Percentiles rank a stretch among this genome's conserved stretches.
phyloP scores from a whole-genome alignment of 2,329 filamentous ascomycete species.

The Akanthomyces lecanii region DNA sequence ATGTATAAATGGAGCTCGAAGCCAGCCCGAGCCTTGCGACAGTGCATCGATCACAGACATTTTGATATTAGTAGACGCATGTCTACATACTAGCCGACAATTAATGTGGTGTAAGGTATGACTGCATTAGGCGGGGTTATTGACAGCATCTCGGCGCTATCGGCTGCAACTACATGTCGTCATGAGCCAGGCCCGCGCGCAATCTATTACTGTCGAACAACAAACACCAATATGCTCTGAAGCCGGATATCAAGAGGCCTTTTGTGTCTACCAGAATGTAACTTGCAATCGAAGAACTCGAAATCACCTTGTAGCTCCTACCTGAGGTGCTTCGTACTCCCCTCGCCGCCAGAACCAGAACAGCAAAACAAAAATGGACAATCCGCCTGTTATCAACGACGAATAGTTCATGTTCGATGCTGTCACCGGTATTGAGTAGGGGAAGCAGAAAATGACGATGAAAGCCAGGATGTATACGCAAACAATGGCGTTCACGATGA shows the following conservation, averaged over 20 bases:
- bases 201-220: not conserved
- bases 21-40: not conserved
- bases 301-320: not conserved
- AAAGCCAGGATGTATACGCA: slow-evolving; percentile 57
- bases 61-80: not conserved
- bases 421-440: slow-evolving; percentile 41
- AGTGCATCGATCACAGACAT: not conserved
- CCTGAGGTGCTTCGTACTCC: not conserved
- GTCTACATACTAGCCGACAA: not conserved
- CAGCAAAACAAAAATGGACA: slow-evolving; percentile 30
- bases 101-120: not conserved
- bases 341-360: slow-evolving; percentile 33
- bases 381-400: slow-evolving; percentile 34
- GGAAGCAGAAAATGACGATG: slow-evolving; percentile 61
- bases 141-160: not conserved
- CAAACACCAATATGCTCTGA: too few species aligned
- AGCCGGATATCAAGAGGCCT: not conserved
- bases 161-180: not conserved
- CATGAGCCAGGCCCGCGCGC: not conserved
- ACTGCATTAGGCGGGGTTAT: not conserved
- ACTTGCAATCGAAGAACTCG: not conserved
- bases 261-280: not conserved
- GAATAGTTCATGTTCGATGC: slow-evolving; percentile 51
- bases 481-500: slow-evolving; percentile 46
- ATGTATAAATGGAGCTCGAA: not conserved